phyloP scores from a whole-genome alignment of 495 filamentous ascomycete genomes.

The Schizothecium vesticola region DNA sequence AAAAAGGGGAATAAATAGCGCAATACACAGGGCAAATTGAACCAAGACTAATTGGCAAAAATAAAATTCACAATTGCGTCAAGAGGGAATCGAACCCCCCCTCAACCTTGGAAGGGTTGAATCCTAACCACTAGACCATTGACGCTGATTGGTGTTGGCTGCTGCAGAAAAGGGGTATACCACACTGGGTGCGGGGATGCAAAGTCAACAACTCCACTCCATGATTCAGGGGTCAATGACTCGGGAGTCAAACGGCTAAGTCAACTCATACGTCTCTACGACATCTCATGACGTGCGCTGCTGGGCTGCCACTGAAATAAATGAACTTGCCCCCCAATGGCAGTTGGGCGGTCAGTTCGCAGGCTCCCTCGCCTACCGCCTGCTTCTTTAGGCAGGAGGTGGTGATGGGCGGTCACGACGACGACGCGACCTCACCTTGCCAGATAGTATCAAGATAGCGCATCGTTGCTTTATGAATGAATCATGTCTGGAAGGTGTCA shows the following conservation, averaged over 20 bases:
- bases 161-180: background rate
- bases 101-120: background rate
- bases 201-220: background rate
- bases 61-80: background rate
- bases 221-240: background rate
- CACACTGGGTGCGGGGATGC: background rate
- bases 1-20: background rate
- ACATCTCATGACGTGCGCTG: background rate
- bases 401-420: background rate
- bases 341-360: background rate
- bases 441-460: background rate
- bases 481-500: background rate
- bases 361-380: background rate
- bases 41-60: background rate
- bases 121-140: background rate
- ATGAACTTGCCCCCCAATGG: background rate
- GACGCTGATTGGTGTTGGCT: background rate
- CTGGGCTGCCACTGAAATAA: background rate
- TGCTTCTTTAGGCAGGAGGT: constrained; percentile 12
- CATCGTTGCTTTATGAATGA: background rate
- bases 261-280: background rate
- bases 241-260: background rate
- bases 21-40: too few relatives aligned
- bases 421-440: background rate
- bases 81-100: background rate